phyloP scores from a whole-genome alignment of 305 asterid species.

The Vinca major region DNA sequence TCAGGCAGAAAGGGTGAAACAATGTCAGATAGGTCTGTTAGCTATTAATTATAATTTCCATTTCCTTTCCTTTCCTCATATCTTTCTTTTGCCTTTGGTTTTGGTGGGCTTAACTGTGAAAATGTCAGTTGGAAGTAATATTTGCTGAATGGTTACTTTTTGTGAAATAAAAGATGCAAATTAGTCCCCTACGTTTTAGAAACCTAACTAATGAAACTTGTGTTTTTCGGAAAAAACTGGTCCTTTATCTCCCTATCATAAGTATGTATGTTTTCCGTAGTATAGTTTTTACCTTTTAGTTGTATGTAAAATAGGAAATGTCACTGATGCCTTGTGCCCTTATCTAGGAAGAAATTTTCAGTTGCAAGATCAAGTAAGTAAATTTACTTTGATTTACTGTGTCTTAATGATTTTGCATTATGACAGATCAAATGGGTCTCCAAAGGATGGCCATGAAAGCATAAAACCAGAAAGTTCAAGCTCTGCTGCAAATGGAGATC shows the following conservation, averaged over 20 bases:
- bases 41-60: not conserved
- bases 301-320: not conserved
- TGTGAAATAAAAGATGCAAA: not conserved
- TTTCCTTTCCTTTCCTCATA: not conserved
- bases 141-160: not conserved
- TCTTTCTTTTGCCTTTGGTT: not conserved
- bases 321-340: not conserved
- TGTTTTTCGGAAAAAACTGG: not conserved
- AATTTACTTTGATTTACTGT: not conserved
- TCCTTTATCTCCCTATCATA: not conserved
- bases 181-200: not conserved
- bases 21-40: constrained; percentile 32
- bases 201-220: not conserved
- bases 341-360: not conserved
- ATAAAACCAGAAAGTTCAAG: constrained; percentile 25
- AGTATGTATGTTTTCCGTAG: not conserved
- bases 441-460: constrained; percentile 22
- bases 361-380: not conserved
- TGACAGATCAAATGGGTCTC: constrained; percentile 45
- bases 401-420: constrained; percentile 10
- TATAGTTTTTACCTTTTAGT: not conserved
- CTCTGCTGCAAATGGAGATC: constrained; percentile 27
- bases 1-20: constrained; percentile 42
- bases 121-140: not conserved
- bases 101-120: not conserved